phyloP scores from a whole-genome alignment of 2,329 filamentous ascomycete species.

The Aspergillus udagawae region DNA sequence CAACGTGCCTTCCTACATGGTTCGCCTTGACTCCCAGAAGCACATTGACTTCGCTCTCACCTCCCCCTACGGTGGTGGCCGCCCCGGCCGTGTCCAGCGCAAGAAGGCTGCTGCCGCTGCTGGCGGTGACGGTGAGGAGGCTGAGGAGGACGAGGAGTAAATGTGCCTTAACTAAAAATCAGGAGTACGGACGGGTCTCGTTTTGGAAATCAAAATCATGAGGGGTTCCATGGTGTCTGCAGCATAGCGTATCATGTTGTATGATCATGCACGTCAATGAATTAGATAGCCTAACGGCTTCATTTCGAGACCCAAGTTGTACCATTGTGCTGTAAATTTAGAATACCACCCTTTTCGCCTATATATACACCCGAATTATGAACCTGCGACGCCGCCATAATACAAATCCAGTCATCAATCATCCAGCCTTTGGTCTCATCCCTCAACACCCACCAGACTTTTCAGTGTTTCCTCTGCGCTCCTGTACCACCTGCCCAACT shows the following conservation, averaged over 20 bases:
- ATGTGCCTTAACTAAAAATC: constrained; percentile 33
- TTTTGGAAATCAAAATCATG: constrained; percentile 28
- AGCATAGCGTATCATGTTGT: constrained; percentile 38
- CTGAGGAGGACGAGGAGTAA: constrained; percentile 75
- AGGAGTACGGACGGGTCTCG: constrained; percentile 37
- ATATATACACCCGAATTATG: constrained; percentile 8
- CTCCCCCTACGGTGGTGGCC: constrained; percentile 96
- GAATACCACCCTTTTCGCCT: not conserved
- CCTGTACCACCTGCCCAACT: constrained; percentile 45
- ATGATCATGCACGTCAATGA: constrained; percentile 36
- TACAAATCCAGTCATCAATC: constrained; percentile 18
- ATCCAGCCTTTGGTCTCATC: constrained; percentile 14
- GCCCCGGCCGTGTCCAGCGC: constrained; percentile 94
- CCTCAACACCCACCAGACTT: constrained; percentile 32
- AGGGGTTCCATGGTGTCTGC: constrained; percentile 36
- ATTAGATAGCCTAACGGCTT: constrained; percentile 35
- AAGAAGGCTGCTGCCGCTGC: constrained; percentile 99
- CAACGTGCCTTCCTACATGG: constrained; percentile 99
- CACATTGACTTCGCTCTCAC: constrained; percentile 99
- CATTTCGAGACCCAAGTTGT: constrained; percentile 28
- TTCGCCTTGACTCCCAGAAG: constrained; percentile 99
- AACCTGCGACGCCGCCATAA: constrained; percentile 21
- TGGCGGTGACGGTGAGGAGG: constrained; percentile 54
- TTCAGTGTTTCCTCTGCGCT: constrained; percentile 40
- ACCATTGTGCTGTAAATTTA: not conserved